Conservation (phyloP, 2,329 filamentous ascomycete species). For the Aspergillus aculeatus region DNA sequence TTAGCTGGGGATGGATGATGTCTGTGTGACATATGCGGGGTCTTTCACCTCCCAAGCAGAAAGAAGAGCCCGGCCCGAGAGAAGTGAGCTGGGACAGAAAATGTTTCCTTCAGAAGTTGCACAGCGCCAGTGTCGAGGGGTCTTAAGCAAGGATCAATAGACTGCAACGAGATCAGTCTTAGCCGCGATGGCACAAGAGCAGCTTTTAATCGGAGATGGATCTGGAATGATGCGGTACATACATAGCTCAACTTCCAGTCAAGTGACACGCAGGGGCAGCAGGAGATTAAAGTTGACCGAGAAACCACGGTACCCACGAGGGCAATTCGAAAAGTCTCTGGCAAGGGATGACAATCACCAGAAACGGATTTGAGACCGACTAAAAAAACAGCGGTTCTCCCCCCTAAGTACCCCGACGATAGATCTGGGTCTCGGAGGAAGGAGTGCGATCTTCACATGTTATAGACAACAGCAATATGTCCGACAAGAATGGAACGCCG, state of each 20-base stretch:
- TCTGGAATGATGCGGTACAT: not conserved
- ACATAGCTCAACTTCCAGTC: conserved; percentile 1
- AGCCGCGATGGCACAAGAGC: not conserved
- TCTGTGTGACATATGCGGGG: conserved; percentile 5
- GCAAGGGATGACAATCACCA: conserved; percentile 3
- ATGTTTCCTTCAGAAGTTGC: not conserved
- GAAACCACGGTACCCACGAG: conserved; percentile 6
- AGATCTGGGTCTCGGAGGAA: conserved; percentile 4
- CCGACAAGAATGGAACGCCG: not conserved
- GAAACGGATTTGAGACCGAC: not conserved
- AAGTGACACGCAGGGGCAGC: not conserved
- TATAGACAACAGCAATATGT: not conserved
- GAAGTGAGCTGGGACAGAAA: conserved; percentile 1
- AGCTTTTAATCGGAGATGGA: not conserved
- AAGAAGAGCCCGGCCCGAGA: not conserved
- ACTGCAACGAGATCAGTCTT: not conserved
- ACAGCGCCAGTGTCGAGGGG: not conserved
- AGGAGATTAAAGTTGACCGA: conserved; percentile 1
- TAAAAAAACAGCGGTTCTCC: not conserved
- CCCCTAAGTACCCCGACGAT: not conserved
- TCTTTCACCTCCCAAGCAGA: not conserved
- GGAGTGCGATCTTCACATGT: conserved; percentile 15
- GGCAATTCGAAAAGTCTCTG: not conserved
- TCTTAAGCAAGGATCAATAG: not conserved
- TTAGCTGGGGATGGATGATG: not conserved